Conservation (phyloP, 2,329 filamentous ascomycete species). For the Pseudovirgaria hyperparasitica region DNA sequence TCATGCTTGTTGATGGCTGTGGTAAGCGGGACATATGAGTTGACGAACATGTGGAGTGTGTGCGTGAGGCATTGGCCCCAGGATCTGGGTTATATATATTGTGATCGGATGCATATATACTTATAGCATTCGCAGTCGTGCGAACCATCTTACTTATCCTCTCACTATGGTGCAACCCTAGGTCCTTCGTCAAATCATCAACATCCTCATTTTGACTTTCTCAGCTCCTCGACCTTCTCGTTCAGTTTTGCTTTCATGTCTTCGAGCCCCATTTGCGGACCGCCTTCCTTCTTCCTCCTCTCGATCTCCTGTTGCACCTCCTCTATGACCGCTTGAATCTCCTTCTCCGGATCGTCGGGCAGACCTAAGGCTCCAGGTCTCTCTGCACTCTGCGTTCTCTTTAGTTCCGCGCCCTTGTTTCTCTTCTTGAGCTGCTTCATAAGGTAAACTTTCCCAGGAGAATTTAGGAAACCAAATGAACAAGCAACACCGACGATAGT, state of each 20-base stretch:
- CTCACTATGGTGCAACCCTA: too few relatives aligned
- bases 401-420: slow-evolving; percentile 19
- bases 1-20: too few relatives aligned
- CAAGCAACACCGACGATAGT: slow-evolving; percentile 52
- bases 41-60: too few relatives aligned
- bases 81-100: too few relatives aligned
- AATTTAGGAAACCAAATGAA: slow-evolving; percentile 65
- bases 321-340: slow-evolving; percentile 64
- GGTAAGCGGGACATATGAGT: too few relatives aligned
- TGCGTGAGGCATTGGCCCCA: too few relatives aligned
- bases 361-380: slow-evolving; percentile 51
- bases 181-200: not conserved
- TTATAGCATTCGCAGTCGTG: too few relatives aligned
- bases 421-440: slow-evolving; percentile 24
- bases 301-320: slow-evolving; percentile 67
- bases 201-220: not conserved
- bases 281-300: slow-evolving; percentile 36
- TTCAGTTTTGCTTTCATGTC: slow-evolving; percentile 22
- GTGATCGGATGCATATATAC: too few relatives aligned
- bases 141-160: too few relatives aligned
- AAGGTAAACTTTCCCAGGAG: slow-evolving; percentile 52
- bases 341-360: slow-evolving; percentile 59
- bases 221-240: slow-evolving; percentile 16
- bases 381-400: slow-evolving; percentile 13
- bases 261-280: slow-evolving; percentile 20